Conservation (phyloP, 768 basidiomycete genomes). For the Piloderma croceum region DNA sequence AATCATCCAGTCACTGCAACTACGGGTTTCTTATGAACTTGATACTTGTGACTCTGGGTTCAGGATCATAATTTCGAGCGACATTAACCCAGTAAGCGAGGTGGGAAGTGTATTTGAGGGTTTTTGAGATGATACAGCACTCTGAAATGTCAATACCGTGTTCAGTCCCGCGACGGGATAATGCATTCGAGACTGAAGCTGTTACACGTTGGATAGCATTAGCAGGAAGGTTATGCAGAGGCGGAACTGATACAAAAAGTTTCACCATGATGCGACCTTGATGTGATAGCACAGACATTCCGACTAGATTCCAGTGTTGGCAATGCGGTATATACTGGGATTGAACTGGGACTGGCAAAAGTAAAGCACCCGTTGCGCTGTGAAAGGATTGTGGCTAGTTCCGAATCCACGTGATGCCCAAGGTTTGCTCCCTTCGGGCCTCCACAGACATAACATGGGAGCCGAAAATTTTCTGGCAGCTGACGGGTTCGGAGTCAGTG, state of each 20-base stretch:
- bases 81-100: slow-evolving; percentile 12
- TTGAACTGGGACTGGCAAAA: too few relatives aligned
- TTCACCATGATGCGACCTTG: slow-evolving; percentile 13
- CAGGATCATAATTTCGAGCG: slow-evolving; percentile 9
- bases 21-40: slow-evolving; percentile 6
- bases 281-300: slow-evolving; percentile 1
- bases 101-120: slow-evolving; percentile 18
- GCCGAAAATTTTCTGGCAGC: too few relatives aligned
- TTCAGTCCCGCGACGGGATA: slow-evolving; percentile 8
- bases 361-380: too few relatives aligned
- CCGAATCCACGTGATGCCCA: too few relatives aligned
- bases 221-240: slow-evolving; percentile 13
- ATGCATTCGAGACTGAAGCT: slow-evolving; percentile 14
- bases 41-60: slow-evolving; percentile 12
- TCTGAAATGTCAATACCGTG: slow-evolving; percentile 11
- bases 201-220: slow-evolving; percentile 13
- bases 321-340: not conserved
- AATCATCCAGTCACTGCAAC: slow-evolving; percentile 8
- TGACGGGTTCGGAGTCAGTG: too few relatives aligned
- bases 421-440: too few relatives aligned
- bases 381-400: too few relatives aligned
- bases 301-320: not conserved
- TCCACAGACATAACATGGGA: too few relatives aligned
- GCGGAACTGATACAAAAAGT: slow-evolving; percentile 13
- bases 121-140: slow-evolving; percentile 17